Evolutionary conservation across 2,329 filamentous ascomycete species (phyloP).

Genomic region (Ophiobolus disseminans): DNA sequence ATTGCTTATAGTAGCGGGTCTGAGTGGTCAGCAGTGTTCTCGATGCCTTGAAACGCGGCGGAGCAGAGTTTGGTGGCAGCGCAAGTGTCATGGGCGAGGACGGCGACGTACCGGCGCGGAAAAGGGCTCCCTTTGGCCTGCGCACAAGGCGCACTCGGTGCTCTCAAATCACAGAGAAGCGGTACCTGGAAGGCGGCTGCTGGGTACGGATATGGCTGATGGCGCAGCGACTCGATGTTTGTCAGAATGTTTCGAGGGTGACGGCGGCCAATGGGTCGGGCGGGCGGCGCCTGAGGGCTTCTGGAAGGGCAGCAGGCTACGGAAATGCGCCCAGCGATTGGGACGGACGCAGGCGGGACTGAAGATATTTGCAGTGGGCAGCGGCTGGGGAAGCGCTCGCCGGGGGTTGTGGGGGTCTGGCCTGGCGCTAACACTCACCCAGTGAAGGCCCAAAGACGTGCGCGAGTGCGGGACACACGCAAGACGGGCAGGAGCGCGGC

Average conservation of each 20-base stretch:
- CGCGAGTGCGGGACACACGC: slow-evolving; percentile 16
- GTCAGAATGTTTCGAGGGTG: slow-evolving; percentile 26
- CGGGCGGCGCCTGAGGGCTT: slow-evolving; percentile 31
- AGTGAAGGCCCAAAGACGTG: slow-evolving; percentile 37
- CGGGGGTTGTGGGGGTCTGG: slow-evolving; percentile 36
- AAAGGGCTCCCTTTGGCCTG: slow-evolving; percentile 21
- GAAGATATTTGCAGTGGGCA: slow-evolving; percentile 36
- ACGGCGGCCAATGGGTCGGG: slow-evolving; percentile 36
- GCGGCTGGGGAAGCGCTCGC: slow-evolving; percentile 46
- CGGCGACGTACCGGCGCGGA: slow-evolving; percentile 15
- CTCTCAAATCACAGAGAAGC: slow-evolving; percentile 30
- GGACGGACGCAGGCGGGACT: slow-evolving; percentile 20
- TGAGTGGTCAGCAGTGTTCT: slow-evolving; percentile 29
- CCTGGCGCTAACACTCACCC: slow-evolving; percentile 49
- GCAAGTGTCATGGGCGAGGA: slow-evolving; percentile 13
- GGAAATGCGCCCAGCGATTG: slow-evolving; percentile 30
- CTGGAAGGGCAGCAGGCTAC: slow-evolving; percentile 25
- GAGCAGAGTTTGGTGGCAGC: slow-evolving; percentile 15
- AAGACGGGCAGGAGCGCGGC: slow-evolving; percentile 17
- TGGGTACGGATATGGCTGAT: slow-evolving; percentile 20
- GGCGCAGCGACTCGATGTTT: slow-evolving; percentile 28
- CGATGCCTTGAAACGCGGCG: slow-evolving; percentile 7
- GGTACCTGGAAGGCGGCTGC: slow-evolving; percentile 34
- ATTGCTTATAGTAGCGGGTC: slow-evolving; percentile 11
- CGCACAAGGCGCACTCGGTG: slow-evolving; percentile 32